Base-by-base conservation (phyloP, 2,329 filamentous ascomycete species). In the Parasarocladium wereldwijsianum region DNA sequence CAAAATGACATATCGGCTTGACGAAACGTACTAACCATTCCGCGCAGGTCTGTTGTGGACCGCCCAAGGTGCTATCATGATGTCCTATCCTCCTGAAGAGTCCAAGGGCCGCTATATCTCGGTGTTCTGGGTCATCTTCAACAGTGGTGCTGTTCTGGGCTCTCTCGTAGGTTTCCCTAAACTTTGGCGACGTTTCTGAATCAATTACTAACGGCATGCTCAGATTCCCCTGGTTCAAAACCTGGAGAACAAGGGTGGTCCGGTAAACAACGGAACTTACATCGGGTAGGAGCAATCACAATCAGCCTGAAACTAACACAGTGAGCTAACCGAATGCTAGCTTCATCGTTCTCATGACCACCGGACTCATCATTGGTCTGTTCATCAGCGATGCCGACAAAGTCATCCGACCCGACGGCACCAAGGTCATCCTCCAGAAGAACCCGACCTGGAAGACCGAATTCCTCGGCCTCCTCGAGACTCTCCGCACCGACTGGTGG, bases 91-190 rank as follows among this genome's bases (percentile, higher is more conserved):
- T 2, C 62, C 69, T 13, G 86, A 93, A 55, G 54, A 70, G 19
- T 70, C 72, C 39, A 93, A 93, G 63, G 86, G 86, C 25, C 75
- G 76, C 35, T 93, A 85, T 52, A 93, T 93, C 50, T 80, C 80
- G 36, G 24, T 17, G 60, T 93, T 93, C 58, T 93, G 86, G 86
- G 75, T 85, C 51, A 92, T 94, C 45, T 94, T 93, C 66, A 93
- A 93, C 55, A 54, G 86, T 35, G 86, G 86, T 42, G 85, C 76
- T 43, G 85, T 93, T 36, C 83, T 94, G 51, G 86, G 86, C 37
- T 74, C 76, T 45, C 54, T 76, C 43, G 57, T 64, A 46, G 43
- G 57, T 47, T 32, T 10, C 23, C 8, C 31, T 7, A 11, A 12
- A 10, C 15, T 4, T 14, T 6, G 17, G 19, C 8, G 17, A 3